Percentiles rank a stretch among this genome's conserved stretches.
phyloP scores from a whole-genome alignment of 2,329 filamentous ascomycete species.

The Achaetomium macrosporum region DNA sequence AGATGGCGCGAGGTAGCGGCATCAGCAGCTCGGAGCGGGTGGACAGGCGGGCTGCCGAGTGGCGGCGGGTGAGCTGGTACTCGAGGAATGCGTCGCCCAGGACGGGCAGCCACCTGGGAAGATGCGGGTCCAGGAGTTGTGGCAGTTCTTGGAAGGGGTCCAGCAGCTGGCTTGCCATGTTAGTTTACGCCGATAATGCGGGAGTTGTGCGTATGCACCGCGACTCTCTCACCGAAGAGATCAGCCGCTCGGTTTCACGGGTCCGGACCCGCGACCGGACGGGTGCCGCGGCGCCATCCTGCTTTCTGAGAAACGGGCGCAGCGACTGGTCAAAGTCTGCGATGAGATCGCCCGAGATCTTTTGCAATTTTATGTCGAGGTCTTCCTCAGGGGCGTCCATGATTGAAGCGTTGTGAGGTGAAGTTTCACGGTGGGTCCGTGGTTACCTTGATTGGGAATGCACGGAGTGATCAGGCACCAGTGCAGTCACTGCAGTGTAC shows the following conservation, averaged over 20 bases:
- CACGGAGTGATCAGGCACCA: conserved; percentile 7
- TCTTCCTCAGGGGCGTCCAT: conserved; percentile 60
- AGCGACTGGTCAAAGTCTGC: conserved; percentile 52
- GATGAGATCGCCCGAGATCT: conserved; percentile 53
- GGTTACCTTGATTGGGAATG: background rate
- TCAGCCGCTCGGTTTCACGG: conserved; percentile 23
- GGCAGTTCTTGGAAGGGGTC: conserved; percentile 94
- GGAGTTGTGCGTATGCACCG: no score
- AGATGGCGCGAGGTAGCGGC: conserved; percentile 64
- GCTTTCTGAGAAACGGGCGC: conserved; percentile 46
- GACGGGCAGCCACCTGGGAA: conserved; percentile 67
- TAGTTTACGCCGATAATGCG: background rate
- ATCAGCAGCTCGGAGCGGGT: conserved; percentile 37
- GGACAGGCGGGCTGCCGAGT: conserved; percentile 26
- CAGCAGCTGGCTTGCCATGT: conserved; percentile 42
- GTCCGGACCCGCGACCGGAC: conserved; percentile 20
- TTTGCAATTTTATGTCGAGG: conserved; percentile 56
- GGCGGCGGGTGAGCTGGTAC: conserved; percentile 47
- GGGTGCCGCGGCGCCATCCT: conserved; percentile 30
- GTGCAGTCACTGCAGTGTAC: background rate
- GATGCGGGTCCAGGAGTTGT: conserved; percentile 80
- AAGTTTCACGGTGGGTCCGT: background rate
- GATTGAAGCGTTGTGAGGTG: conserved; percentile 5
- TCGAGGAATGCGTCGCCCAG: conserved; percentile 72
- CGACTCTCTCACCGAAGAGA: conserved; percentile 15